Conservation (phyloP, 2,329 filamentous ascomycete species). For the Bipolaris gigantea region DNA sequence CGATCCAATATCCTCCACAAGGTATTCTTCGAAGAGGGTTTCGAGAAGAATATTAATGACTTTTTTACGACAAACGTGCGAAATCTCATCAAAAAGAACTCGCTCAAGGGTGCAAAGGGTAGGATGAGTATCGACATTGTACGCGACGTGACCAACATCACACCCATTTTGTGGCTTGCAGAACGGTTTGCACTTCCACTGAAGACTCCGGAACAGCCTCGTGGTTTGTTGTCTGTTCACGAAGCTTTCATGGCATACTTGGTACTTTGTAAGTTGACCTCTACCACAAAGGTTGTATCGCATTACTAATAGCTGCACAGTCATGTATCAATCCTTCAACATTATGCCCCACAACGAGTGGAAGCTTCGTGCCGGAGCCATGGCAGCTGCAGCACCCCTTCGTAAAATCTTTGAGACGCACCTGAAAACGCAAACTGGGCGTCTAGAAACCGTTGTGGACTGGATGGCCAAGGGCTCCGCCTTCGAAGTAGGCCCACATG, state of each 20-base stretch:
- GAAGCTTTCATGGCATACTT: constrained; percentile 60
- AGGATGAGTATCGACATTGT: constrained; percentile 57
- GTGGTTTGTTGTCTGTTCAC: constrained; percentile 55
- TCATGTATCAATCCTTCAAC: constrained; percentile 61
- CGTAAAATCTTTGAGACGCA: constrained; percentile 68
- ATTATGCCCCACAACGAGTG: constrained; percentile 54
- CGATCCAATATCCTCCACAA: constrained; percentile 49
- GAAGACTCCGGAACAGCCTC: constrained; percentile 63
- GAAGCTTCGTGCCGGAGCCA: constrained; percentile 52
- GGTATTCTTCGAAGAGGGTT: constrained; percentile 61
- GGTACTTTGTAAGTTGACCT: constrained; percentile 53
- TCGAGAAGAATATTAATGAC: constrained; percentile 68
- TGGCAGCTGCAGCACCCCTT: constrained; percentile 62
- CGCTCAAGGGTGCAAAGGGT: constrained; percentile 49
- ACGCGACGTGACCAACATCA: constrained; percentile 69
- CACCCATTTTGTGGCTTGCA: constrained; percentile 65
- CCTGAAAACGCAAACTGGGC: constrained; percentile 62
- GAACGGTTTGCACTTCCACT: constrained; percentile 68
- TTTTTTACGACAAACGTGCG: constrained; percentile 56
- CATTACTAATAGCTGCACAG: not conserved
- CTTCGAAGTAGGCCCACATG: constrained; percentile 56
- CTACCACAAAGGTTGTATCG: not conserved
- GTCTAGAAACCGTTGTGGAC: constrained; percentile 56
- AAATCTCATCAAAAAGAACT: constrained; percentile 52
- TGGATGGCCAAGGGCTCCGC: constrained; percentile 53